Evolutionary conservation across 1,284 basidiomycete genomes (phyloP), one percentile per base, ranked within the genome.

Genomic region (Paramarasmius palmivorus): DNA sequence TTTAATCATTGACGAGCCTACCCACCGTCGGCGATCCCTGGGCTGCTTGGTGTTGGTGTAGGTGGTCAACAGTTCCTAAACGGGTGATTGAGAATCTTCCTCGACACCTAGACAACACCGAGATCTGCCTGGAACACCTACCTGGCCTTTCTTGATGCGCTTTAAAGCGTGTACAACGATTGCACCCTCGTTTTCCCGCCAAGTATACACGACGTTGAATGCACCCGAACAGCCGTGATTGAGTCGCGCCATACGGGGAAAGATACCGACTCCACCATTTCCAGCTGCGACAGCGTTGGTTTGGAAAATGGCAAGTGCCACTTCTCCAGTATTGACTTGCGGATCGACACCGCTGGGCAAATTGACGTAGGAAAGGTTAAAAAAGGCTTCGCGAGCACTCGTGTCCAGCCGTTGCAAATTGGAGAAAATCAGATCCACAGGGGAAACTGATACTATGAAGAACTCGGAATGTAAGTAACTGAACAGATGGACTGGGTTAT

Each of bases 161-260:
- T 78, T 82, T 50, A 86, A 60, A 8, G 84, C 83, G 65, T 85
- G 73, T 2, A 86, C 78, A 39, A 81, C 76, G 22, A 84, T 59
- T 4, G 65, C 65, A 7, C 66, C 65, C 55, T 82, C 78, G 17
- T 68, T 61, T 37, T 77, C 71, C 54, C 79, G 70, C 76, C 79
- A 86, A 1, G 73, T 73, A 61, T 86, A 86, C 12, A 86, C 79
- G 2, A 73, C 73, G 63, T 86, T 86, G 68, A 86, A 86, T 8
- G 82, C 81, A 51, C 75, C 72, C 3, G 83, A 79, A 62, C 84
- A 86, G 0, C 81, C 84, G 57, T 86, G 84, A 59, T 88, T 88
- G 52, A 86, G 59, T 41, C 84, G 71, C 9, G 83, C 82, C 73
- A 82, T 83, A 20, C 65, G 71, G 12, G 83, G 83, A 62, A 86